These are phyloP conservation scores for Colletotrichum sojae DNA, from an alignment of 2,329 filamentous ascomycete genomes.

Conservation along the genomic window DNA sequence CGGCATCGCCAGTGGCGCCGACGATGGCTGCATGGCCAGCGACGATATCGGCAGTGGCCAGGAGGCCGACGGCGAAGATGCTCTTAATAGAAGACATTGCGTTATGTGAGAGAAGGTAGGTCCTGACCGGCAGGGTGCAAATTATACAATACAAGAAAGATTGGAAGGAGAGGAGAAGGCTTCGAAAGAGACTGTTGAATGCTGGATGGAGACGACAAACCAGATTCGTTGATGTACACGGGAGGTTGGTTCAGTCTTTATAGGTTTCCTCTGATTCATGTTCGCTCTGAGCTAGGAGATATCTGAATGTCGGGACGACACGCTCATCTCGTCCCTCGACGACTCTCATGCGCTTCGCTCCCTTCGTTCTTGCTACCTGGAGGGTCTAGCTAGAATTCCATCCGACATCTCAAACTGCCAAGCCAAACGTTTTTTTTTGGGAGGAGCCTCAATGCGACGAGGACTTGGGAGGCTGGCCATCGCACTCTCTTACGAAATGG, in stretches of 20 bases:
- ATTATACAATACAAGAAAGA: constrained; percentile 38
- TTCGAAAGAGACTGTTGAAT: constrained; percentile 25
- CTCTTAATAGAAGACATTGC: constrained; percentile 51
- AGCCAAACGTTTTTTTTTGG: constrained; percentile 33
- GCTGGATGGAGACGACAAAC: constrained; percentile 19
- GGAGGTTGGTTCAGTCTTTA: constrained; percentile 30
- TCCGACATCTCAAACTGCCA: constrained; percentile 31
- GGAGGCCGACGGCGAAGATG: constrained; percentile 60
- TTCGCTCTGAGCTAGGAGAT: neutral
- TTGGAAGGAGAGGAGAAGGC: constrained; percentile 34
- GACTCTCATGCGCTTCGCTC: neutral
- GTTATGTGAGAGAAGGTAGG: constrained; percentile 29
- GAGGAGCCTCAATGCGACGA: constrained; percentile 22
- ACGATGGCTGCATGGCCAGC: constrained; percentile 74
- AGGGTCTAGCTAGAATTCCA: constrained; percentile 6
- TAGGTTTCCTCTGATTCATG: constrained; percentile 1
- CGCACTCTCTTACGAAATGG: no score
- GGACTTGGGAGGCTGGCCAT: neutral
- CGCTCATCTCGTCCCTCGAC: neutral
- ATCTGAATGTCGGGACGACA: constrained; percentile 34
- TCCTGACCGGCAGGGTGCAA: constrained; percentile 37
- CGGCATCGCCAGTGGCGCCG: constrained; percentile 69
- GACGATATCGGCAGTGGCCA: constrained; percentile 69
- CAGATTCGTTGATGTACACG: neutral
- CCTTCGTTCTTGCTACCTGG: neutral